phyloP scores from a whole-genome alignment of 1,139 yeast genomes.

The Debaryomyces robertsiae region DNA sequence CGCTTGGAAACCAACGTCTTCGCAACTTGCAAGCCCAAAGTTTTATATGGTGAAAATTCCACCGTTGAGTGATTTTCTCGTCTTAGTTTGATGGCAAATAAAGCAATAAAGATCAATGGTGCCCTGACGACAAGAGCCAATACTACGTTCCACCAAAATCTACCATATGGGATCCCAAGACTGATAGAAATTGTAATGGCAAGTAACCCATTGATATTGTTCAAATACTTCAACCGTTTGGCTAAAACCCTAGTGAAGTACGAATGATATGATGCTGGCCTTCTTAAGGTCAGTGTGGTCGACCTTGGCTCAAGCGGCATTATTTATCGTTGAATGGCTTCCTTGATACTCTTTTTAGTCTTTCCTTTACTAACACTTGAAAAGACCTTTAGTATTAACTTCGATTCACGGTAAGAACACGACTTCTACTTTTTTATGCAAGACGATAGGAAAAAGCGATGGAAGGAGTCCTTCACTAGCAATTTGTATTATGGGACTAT shows the following conservation, averaged over 20 bases:
- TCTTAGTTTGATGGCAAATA: constrained; percentile 44
- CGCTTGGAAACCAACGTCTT: constrained; percentile 48
- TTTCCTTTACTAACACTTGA: background rate
- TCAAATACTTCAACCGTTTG: constrained; percentile 40
- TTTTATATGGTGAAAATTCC: constrained; percentile 51
- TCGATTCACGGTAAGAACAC: constrained; percentile 8
- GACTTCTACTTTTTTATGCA: background rate
- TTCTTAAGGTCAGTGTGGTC: constrained; percentile 9
- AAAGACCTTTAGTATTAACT: constrained; percentile 2
- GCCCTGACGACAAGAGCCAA: constrained; percentile 28
- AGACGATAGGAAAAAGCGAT: background rate
- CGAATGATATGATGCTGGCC: constrained; percentile 26
- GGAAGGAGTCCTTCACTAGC: background rate
- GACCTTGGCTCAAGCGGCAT: constrained; percentile 10
- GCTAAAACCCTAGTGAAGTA: constrained; percentile 35
- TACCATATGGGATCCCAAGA: constrained; percentile 31
- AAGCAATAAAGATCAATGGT: constrained; percentile 35
- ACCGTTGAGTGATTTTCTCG: constrained; percentile 56
- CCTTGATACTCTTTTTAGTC: background rate
- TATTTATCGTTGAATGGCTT: background rate
- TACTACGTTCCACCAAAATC: constrained; percentile 35
- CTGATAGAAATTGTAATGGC: constrained; percentile 30
- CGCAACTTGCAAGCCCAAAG: constrained; percentile 49
- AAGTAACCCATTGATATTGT: constrained; percentile 32
- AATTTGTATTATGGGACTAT: constrained; percentile 7